Base-by-base conservation (phyloP, 306 rosid species). In the Begonia masoniana region DNA sequence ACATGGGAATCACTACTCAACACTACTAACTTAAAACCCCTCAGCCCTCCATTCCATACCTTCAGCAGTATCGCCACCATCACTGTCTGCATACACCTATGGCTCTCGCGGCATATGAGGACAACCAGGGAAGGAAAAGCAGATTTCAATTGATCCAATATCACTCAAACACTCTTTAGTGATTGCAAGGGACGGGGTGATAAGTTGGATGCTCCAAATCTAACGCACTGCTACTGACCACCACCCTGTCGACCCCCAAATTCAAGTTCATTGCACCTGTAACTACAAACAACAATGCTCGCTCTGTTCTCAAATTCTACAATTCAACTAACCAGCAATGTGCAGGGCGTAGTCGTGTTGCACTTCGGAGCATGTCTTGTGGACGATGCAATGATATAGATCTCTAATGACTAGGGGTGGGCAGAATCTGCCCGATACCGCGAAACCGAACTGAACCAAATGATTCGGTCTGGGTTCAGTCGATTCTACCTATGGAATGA, bases 111-210 rank as follows among this genome's bases (percentile, higher is more conserved):
- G 52, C 50, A 47, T 35, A 16, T 19, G 79, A 9, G 9, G 50
- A 76, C 60, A 49, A 49, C 43, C n/a, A 53, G 42, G 78, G 51
- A 73, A 65, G 55, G 94, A 89, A 54, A 91, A 65, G 71, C 88
- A 83, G 61, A 86, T 91, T 51, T 52, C 77, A 47, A 81, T 91
- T 12, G 96, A 91, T 72, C 96, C 94, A 12, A 43, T 75, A 35
- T 91, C 97, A 11, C 50, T 83, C 19, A 17, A 17, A 0, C 1
- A 0, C 19, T 17, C 19, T 17, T 1, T 0, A 17, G 19, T 17
- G 19, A 17, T 17, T 17, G 19, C 19, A 41, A 71, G 62, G 62
- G 76, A 58, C 9, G 68, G 74, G 57, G 55, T 64, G 12, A 16
- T 57, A 10, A 13, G n/a, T 43, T 43, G 12, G 48, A 43, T 10